These are phyloP conservation scores for Puccinia triticina DNA, from an alignment of 1,284 basidiomycete genomes.

Conservation along the genomic window DNA sequence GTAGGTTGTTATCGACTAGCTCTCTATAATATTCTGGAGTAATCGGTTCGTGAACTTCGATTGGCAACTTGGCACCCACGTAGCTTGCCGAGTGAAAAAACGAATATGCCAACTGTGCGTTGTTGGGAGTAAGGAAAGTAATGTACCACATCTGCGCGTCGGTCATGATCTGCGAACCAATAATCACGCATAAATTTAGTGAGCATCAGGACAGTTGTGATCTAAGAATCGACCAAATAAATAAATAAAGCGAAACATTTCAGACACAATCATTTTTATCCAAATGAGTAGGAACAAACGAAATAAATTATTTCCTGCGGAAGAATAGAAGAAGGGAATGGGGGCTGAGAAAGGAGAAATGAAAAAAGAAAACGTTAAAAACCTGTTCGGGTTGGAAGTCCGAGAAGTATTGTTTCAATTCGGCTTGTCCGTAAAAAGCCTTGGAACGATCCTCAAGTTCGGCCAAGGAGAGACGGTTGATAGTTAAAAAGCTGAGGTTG, in stretches of 20 bases:
- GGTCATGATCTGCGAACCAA: slow-evolving; percentile 43
- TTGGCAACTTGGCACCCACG: slow-evolving; percentile 41
- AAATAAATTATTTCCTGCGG: not conserved
- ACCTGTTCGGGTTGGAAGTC: slow-evolving; percentile 44
- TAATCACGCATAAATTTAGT: slow-evolving; percentile 1
- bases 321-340: not conserved
- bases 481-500: slow-evolving; percentile 36
- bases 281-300: not conserved
- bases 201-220: not conserved
- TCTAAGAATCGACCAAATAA: not conserved
- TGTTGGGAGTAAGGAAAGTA: slow-evolving; percentile 36
- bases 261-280: not conserved
- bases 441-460: slow-evolving; percentile 33
- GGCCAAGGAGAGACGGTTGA: slow-evolving; percentile 29
- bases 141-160: slow-evolving; percentile 52
- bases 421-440: slow-evolving; percentile 26
- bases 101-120: slow-evolving; percentile 27
- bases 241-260: not conserved
- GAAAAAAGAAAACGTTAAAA: slow-evolving; percentile 8
- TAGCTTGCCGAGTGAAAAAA: slow-evolving; percentile 10
- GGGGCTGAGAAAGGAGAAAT: no score
- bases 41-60: slow-evolving; percentile 39
- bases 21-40: slow-evolving; percentile 27
- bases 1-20: slow-evolving; percentile 44
- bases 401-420: slow-evolving; percentile 45